Percentiles rank a stretch among this genome's conserved stretches.
These are phyloP conservation scores for Dictyostelium firmibasis DNA, from an alignment of 78 protist genomes.

Conservation along the genomic window DNA sequence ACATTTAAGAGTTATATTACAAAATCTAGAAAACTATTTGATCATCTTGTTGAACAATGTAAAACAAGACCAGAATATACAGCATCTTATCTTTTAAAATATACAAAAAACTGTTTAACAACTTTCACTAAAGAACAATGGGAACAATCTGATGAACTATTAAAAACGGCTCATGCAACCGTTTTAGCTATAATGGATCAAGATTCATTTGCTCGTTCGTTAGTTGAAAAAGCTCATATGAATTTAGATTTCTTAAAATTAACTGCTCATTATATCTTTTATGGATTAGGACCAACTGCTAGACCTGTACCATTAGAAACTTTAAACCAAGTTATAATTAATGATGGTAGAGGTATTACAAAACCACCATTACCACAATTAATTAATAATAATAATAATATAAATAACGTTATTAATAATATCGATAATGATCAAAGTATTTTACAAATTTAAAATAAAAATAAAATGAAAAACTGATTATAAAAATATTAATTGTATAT, in stretches of 20 bases:
- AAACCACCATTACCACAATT: background rate
- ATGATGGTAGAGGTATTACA: background rate
- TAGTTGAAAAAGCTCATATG: conserved; percentile 6
- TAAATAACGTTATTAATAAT: background rate
- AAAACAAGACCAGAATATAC: background rate
- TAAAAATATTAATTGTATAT: background rate
- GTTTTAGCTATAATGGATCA: background rate
- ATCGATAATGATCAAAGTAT: background rate
- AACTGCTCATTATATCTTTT: conserved; percentile 1
- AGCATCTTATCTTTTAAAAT: background rate
- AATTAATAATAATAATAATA: background rate
- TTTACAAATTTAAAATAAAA: background rate
- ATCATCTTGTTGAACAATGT: background rate
- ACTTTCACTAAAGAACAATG: background rate
- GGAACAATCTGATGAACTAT: background rate
- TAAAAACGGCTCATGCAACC: background rate
- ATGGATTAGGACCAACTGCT: background rate
- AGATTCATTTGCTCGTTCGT: background rate
- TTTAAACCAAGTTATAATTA: background rate
- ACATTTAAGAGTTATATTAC: background rate
- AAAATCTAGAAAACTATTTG: background rate
- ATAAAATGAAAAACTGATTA: background rate
- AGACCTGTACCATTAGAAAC: background rate
- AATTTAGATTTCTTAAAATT: background rate
- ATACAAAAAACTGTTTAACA: background rate